phyloP scores from a whole-genome alignment of 192 early-diverging fungal genomes.

The Coemansia interrupta region DNA sequence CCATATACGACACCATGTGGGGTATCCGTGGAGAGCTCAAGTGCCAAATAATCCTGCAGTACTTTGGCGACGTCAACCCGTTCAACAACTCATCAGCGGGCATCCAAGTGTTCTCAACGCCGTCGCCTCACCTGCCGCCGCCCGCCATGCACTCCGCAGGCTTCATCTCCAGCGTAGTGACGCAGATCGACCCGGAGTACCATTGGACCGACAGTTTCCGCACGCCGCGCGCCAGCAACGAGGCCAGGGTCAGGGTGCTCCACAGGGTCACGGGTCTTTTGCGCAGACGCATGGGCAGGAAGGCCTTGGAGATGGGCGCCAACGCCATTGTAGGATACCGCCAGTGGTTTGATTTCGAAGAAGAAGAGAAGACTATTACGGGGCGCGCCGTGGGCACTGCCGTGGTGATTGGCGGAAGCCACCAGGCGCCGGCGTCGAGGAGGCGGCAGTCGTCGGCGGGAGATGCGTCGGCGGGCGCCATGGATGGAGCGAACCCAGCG shows the following conservation, averaged over 20 bases:
- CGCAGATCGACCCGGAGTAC: slow-evolving; percentile 77
- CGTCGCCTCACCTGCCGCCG: slow-evolving; percentile 51
- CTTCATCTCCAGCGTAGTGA: slow-evolving; percentile 67
- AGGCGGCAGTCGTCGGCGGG: slow-evolving; percentile 16
- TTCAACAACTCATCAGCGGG: slow-evolving; percentile 72
- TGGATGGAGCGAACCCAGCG: not conserved
- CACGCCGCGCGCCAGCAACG: slow-evolving; percentile 73
- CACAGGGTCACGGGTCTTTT: slow-evolving; percentile 66
- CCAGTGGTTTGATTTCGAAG: slow-evolving; percentile 76
- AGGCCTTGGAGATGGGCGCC: slow-evolving; percentile 68
- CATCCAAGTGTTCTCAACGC: slow-evolving; percentile 64
- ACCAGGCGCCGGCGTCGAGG: slow-evolving; percentile 7
- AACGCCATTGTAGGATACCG: slow-evolving; percentile 72
- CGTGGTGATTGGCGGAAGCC: slow-evolving; percentile 53
- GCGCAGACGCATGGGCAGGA: slow-evolving; percentile 69
- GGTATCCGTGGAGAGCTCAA: slow-evolving; percentile 73
- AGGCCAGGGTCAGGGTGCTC: slow-evolving; percentile 66
- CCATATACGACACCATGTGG: slow-evolving; percentile 70
- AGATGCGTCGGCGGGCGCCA: not conserved
- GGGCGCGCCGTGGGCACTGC: slow-evolving; percentile 75
- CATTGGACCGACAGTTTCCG: slow-evolving; percentile 79
- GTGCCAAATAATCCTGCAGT: slow-evolving; percentile 67
- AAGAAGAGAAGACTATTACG: slow-evolving; percentile 66
- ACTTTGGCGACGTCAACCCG: slow-evolving; percentile 79
- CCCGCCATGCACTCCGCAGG: slow-evolving; percentile 55